phyloP scores from a whole-genome alignment of 495 filamentous ascomycete species.

The Neurospora hispaniola region DNA sequence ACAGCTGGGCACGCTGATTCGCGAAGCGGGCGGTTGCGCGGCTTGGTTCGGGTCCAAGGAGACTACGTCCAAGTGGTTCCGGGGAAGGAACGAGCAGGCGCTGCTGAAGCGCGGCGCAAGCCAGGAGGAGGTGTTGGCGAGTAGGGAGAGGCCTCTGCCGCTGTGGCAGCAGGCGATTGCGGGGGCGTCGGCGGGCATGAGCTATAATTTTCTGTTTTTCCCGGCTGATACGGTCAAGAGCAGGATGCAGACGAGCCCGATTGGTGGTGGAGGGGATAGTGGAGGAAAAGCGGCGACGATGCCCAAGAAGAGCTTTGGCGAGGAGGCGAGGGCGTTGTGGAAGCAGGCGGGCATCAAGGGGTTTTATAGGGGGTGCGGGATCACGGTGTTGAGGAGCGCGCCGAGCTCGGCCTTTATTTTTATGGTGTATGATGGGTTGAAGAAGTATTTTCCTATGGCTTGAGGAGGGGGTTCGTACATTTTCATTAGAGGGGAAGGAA shows the following conservation, averaged over 20 bases:
- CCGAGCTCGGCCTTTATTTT: conserved; percentile 98
- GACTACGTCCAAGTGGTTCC: conserved; percentile 58
- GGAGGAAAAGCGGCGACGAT: conserved; percentile 11
- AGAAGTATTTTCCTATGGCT: conserved; percentile 44
- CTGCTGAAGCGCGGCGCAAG: conserved; percentile 4
- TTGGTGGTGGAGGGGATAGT: conserved; percentile 15
- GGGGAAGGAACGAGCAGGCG: conserved; percentile 26
- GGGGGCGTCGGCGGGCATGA: conserved; percentile 84
- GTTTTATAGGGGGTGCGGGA: conserved; percentile 89
- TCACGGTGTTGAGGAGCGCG: conserved; percentile 76
- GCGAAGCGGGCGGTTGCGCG: conserved; percentile 85
- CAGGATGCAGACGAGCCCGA: conserved; percentile 83
- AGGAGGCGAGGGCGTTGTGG: conserved; percentile 62
- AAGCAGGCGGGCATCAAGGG: conserved; percentile 68
- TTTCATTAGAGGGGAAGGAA: background rate
- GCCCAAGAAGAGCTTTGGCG: conserved; percentile 49
- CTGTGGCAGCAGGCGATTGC: conserved; percentile 77
- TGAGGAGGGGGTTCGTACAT: background rate
- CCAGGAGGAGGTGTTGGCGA: conserved; percentile 20
- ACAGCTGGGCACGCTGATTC: conserved; percentile 83
- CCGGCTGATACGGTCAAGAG: conserved; percentile 96
- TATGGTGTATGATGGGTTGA: conserved; percentile 78
- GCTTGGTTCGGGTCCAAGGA: conserved; percentile 97
- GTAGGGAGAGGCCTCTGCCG: conserved; percentile 35
- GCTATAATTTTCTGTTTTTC: conserved; percentile 94